Base-by-base conservation (phyloP, 805 yeast species). In the Ogataea paraovalis region DNA sequence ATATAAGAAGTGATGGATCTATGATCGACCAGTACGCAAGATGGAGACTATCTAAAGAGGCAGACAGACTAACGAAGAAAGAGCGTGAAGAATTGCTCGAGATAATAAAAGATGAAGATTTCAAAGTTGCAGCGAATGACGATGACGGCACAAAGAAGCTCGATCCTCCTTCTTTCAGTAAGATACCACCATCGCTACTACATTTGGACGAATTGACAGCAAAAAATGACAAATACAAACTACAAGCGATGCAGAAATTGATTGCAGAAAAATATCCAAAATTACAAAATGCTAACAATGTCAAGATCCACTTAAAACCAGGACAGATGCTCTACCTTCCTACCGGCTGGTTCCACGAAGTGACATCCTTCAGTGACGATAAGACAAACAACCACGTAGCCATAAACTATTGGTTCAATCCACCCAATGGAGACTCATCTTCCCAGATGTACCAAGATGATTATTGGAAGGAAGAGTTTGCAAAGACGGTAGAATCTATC, bases 301-400 rank as follows among this genome's bases (percentile, higher is more conserved):
- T 74, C 14, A 68, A 73, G 16, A 80, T 80, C 1, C 68, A 74
- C 59, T 53, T 85, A 23, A 58, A 72, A 25, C 81, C 83, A 0
- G 89, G 89, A 0, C 80, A 84, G 42, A 79, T 83, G 82, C 61
- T 85, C 20, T 85, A 78, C 58, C 60, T 85, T 22, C 92, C 92
- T 0, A 76, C 86, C 1, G 90, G 92, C 2, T 85, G 91, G 91
- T 85, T 85, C 57, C 92, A 85, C 60, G 92, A 85, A 61, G 92
- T 85, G 2, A 76, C 87, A 1, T 82, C 87, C 9, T 82, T 70
- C 60, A 83, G 83, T 2, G 23, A 28, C 1, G 25, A 16, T 22
- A 16, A 13, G 18, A 55, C 47, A 2, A 59, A 58, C 25, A 65
- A 72, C 2, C 92, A 85, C 56, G 69, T 78, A 32, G 90, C 91